These are phyloP conservation scores for Eucalyptus marginata DNA, from an alignment of 345 rosid genomes.

Conservation along the genomic window DNA sequence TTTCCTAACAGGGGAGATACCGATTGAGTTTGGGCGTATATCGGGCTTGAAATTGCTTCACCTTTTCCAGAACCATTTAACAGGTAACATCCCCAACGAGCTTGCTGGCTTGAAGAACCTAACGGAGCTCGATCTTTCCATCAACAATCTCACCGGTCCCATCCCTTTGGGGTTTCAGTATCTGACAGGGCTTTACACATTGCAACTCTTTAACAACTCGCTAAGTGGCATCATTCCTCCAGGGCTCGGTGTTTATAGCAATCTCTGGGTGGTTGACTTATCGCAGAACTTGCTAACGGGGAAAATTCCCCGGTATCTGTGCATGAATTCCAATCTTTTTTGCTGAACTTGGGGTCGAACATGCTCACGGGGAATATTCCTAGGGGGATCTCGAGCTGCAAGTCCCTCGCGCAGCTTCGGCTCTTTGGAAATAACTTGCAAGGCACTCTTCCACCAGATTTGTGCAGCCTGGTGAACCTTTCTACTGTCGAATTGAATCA, in stretches of 20 bases:
- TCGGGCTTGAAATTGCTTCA: conserved; percentile 54
- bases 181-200: conserved; percentile 32
- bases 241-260: conserved; percentile 49
- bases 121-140: conserved; percentile 75
- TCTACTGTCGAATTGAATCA: conserved; percentile 61
- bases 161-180: conserved; percentile 73
- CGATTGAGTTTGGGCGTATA: conserved; percentile 48
- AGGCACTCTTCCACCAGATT: conserved; percentile 53
- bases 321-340: conserved; percentile 34
- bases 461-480: conserved; percentile 54
- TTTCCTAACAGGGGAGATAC: conserved; percentile 55
- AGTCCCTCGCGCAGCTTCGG: conserved; percentile 53
- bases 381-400: conserved; percentile 41
- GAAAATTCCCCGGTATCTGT: conserved; percentile 54
- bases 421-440: conserved; percentile 41
- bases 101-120: conserved; percentile 56
- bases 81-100: conserved; percentile 62
- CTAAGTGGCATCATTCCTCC: conserved; percentile 62
- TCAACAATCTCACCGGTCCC: conserved; percentile 51
- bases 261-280: conserved; percentile 75
- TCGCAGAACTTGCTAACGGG: conserved; percentile 58
- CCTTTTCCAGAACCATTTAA: conserved; percentile 70
- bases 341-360: conserved; percentile 63
- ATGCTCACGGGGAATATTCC: conserved; percentile 67
- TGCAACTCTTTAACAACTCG: conserved; percentile 75